These are phyloP conservation scores for Eutypella sp. DNA, from an alignment of 2,329 filamentous ascomycete genomes.

Conservation along the genomic window DNA sequence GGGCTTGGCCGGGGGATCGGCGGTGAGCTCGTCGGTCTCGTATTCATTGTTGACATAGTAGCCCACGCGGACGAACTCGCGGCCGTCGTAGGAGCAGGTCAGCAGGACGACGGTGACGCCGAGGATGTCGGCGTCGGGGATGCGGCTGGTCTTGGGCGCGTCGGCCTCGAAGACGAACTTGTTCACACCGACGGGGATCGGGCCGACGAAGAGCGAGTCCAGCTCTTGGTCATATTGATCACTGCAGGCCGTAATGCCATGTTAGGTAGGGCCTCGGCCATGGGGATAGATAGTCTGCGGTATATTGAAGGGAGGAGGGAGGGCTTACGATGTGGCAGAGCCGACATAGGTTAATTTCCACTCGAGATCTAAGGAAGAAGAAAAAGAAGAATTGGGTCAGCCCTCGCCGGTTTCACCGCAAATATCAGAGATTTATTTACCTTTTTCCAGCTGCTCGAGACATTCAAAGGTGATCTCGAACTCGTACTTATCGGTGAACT, in stretches of 20 bases:
- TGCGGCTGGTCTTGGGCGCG: slow-evolving; percentile 81
- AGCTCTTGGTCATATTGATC: slow-evolving; percentile 98
- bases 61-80: slow-evolving; percentile 95
- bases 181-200: slow-evolving; percentile 96
- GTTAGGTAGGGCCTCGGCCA: no score
- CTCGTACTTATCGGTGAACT: slow-evolving; percentile 87
- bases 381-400: no score
- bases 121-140: slow-evolving; percentile 90
- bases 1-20: slow-evolving; percentile 87
- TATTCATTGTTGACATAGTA: slow-evolving; percentile 99
- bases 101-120: slow-evolving; percentile 96
- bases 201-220: slow-evolving; percentile 91
- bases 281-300: no score
- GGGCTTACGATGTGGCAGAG: slow-evolving; percentile 86
- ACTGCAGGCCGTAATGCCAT: slow-evolving; percentile 42
- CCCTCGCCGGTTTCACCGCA: no score
- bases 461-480: slow-evolving; percentile 99
- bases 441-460: slow-evolving; percentile 88
- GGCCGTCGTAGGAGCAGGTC: slow-evolving; percentile 91
- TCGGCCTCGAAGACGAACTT: slow-evolving; percentile 98
- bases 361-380: slow-evolving; percentile 98
- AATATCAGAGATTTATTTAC: no score
- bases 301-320: no score
- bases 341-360: slow-evolving; percentile 99
- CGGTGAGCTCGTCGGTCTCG: slow-evolving; percentile 80